Conservation (phyloP, 345 rosid genomes). For the Hibiscus mutabilis region DNA sequence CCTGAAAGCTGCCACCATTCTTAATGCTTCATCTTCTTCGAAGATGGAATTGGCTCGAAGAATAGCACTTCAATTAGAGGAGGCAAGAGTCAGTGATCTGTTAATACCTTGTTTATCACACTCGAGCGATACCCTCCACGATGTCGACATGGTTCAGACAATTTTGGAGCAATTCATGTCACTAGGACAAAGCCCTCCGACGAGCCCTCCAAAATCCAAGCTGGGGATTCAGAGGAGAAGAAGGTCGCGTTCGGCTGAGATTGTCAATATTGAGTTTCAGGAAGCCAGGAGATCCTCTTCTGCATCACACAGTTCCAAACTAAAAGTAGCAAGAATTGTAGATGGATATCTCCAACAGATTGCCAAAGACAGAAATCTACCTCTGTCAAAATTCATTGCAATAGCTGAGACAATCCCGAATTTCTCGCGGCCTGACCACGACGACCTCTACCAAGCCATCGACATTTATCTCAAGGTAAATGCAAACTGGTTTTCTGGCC, state of each 20-base stretch:
- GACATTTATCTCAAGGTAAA: constrained; percentile 35
- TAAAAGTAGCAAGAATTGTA: constrained; percentile 86
- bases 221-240: constrained; percentile 64
- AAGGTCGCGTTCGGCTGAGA: constrained; percentile 87
- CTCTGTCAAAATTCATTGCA: constrained; percentile 18
- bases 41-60: constrained; percentile 73
- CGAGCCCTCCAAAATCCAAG: constrained; percentile 75
- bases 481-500: not conserved
- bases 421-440: constrained; percentile 80
- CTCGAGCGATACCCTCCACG: constrained; percentile 42
- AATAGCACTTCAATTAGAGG: constrained; percentile 75
- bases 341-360: constrained; percentile 33
- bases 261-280: constrained; percentile 69
- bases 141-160: constrained; percentile 72
- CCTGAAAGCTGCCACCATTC: constrained; percentile 47
- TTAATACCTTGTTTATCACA: constrained; percentile 57
- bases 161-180: constrained; percentile 49
- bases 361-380: no score
- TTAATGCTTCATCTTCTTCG: constrained; percentile 40
- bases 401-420: constrained; percentile 71
- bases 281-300: constrained; percentile 56
- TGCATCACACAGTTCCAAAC: constrained; percentile 31
- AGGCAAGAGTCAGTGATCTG: constrained; percentile 69
- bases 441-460: constrained; percentile 78
- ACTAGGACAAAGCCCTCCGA: constrained; percentile 70